Evolutionary conservation across 2,329 filamentous ascomycete species (phyloP).

Genomic region (Daldinia sp.): DNA sequence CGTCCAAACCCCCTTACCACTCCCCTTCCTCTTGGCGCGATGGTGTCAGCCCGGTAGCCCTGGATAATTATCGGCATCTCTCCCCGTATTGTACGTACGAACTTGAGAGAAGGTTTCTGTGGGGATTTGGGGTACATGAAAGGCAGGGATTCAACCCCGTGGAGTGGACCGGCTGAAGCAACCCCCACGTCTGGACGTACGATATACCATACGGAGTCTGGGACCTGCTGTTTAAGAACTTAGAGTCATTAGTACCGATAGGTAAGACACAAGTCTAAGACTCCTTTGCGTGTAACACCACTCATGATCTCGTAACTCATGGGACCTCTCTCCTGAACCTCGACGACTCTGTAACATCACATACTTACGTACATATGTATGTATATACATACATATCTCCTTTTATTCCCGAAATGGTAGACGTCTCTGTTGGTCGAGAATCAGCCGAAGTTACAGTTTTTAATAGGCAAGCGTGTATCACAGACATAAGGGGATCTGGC

Average conservation of each 20-base stretch:
- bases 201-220: slow-evolving; percentile 10
- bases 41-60: slow-evolving; percentile 11
- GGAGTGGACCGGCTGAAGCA: slow-evolving; percentile 34
- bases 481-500: slow-evolving; percentile 6
- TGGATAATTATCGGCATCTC: slow-evolving; percentile 29
- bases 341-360: slow-evolving; percentile 28
- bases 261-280: slow-evolving; percentile 28
- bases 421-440: slow-evolving; percentile 3
- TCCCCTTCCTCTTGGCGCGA: slow-evolving; percentile 3
- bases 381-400: slow-evolving; percentile 27
- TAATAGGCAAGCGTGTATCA: slow-evolving; percentile 7
- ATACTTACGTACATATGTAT: slow-evolving; percentile 6
- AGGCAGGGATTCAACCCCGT: slow-evolving; percentile 43
- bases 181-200: slow-evolving; percentile 16
- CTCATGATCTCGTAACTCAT: slow-evolving; percentile 26
- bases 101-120: slow-evolving; percentile 32
- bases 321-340: background rate
- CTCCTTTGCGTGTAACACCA: slow-evolving; percentile 28
- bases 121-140: slow-evolving; percentile 40
- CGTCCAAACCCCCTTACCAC: slow-evolving; percentile 5
- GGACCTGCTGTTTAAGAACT: slow-evolving; percentile 25
- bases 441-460: slow-evolving; percentile 5
- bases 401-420: slow-evolving; percentile 29
- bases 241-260: slow-evolving; percentile 27
- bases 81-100: slow-evolving; percentile 12